These are phyloP conservation scores for Fomitopsis palustris DNA, from an alignment of 1,284 basidiomycete genomes.

Conservation along the genomic window DNA sequence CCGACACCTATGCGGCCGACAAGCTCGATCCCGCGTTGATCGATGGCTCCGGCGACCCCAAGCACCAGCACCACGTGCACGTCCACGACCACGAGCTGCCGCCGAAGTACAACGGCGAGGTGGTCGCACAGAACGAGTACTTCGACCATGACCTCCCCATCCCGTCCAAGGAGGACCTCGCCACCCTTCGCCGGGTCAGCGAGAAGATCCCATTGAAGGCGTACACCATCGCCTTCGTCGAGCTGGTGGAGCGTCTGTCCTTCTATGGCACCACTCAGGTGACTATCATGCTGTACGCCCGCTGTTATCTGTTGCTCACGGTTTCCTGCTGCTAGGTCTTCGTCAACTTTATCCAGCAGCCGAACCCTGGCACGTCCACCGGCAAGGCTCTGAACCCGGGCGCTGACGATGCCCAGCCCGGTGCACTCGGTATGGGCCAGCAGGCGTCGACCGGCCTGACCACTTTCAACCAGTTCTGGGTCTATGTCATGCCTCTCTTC, in stretches of 20 bases:
- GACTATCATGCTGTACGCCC: constrained; percentile 52
- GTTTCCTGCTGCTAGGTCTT: constrained; percentile 23
- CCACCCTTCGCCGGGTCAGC: constrained; percentile 57
- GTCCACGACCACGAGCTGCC: neutral
- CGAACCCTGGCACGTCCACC: constrained; percentile 58
- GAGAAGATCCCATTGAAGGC: constrained; percentile 57
- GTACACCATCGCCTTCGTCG: constrained; percentile 53
- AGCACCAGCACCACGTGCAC: neutral
- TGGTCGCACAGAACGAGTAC: neutral
- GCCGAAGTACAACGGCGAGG: neutral
- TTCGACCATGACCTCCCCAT: constrained; percentile 56
- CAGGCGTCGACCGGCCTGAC: constrained; percentile 68
- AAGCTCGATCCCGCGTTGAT: neutral
- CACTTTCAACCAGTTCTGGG: constrained; percentile 63
- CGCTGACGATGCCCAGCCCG: constrained; percentile 46
- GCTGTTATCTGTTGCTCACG: constrained; percentile 1
- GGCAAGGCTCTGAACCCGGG: constrained; percentile 57
- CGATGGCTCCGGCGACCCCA: neutral
- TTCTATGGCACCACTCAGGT: constrained; percentile 49
- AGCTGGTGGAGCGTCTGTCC: constrained; percentile 76
- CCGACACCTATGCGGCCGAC: neutral
- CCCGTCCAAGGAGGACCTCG: constrained; percentile 67
- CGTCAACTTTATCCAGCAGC: constrained; percentile 73
- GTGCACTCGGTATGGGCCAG: constrained; percentile 67
- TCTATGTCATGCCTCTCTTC: constrained; percentile 56